Evolutionary conservation across 805 yeast genomes (phyloP).

Genomic region (Suhomyces canberraensis): DNA sequence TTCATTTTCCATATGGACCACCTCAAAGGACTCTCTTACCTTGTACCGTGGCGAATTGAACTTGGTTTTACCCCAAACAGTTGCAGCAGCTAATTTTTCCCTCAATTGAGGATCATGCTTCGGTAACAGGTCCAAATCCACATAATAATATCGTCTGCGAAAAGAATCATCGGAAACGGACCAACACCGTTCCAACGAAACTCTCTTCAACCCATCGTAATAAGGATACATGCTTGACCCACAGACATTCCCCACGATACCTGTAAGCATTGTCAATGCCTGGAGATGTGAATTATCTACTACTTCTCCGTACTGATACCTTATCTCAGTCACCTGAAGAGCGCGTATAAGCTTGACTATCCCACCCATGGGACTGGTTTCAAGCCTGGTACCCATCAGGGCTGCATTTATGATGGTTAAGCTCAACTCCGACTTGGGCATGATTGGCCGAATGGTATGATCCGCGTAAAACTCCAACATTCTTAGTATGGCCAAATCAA

Average conservation of each 20-base stretch:
- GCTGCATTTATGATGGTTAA: conserved; percentile 22
- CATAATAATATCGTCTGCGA: conserved; percentile 15
- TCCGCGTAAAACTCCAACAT: not conserved
- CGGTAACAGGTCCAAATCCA: conserved; percentile 1
- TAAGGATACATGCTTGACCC: conserved; percentile 7
- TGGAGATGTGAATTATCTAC: conserved; percentile 23
- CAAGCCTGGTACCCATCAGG: conserved; percentile 13
- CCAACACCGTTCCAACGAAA: conserved; percentile 29
- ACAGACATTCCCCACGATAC: conserved; percentile 10
- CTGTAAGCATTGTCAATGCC: conserved; percentile 18
- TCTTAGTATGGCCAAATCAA: not conserved
- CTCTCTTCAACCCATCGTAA: conserved; percentile 8
- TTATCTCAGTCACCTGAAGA: conserved; percentile 12
- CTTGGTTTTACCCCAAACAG: conserved; percentile 16
- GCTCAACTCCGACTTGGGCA: not conserved
- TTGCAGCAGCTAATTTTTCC: conserved; percentile 8
- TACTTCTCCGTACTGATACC: conserved; percentile 27
- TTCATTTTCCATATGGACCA: conserved; percentile 2
- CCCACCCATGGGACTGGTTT: conserved; percentile 9
- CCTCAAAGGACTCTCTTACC: conserved; percentile 10
- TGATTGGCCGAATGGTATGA: not conserved
- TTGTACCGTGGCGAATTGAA: conserved; percentile 22
- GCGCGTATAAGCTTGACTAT: conserved; percentile 12
- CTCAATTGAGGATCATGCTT: conserved; percentile 2
- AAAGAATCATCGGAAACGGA: conserved; percentile 27